Base-by-base conservation (phyloP, 805 yeast genomes). In the Starmerella khaoyaiensis region DNA sequence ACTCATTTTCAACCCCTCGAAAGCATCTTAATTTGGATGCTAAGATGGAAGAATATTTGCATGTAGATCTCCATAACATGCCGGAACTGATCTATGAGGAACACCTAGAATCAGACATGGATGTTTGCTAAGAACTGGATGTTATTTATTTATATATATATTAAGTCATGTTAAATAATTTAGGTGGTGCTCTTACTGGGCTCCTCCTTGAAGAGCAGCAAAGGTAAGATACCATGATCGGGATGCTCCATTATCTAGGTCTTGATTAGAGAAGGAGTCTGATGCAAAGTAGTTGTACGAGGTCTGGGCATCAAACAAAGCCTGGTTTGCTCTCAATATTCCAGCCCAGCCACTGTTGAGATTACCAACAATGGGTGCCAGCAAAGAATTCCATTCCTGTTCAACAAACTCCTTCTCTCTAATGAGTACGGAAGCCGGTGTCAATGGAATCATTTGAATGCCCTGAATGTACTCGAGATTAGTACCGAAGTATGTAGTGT, bases 181-280 rank as follows among this genome's bases (percentile, higher is more conserved):
- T 6, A 7, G 8, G 16, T 6, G 6, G 35, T 16, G 34, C n/a
- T 9, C 8, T 30, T 30, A 30, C 7, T 15, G 6, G 21, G 26
- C 20, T 16, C 54, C 51, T 8, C 48, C 49, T 16, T 55, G 44
- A 5, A 53, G 54, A 12, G 61, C 94, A 31, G 81, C 66, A 47
- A 71, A 80, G 0, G 93, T 74, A 45, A 84, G 62, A 10, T 86
- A 76, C 93, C 94, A 84, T 0, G 95, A 78, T 44, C 75, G 62
- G 20, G 87, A 75, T 67, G 83, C 87, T 2, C 96, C 96, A 40
- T 72, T 71, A 51, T 86, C 96, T 33, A 86, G 69, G 46, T 67
- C 68, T 3, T 56, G 50, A n/a, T 62, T 60, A 31, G 63, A 53
- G 67, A 81, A 84, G 38, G 60, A 61, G 5, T 62, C 48, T 23